Evolutionary conservation across 108 stramenopile genomes (phyloP).

Genomic region (Cyclotella atomus): DNA sequence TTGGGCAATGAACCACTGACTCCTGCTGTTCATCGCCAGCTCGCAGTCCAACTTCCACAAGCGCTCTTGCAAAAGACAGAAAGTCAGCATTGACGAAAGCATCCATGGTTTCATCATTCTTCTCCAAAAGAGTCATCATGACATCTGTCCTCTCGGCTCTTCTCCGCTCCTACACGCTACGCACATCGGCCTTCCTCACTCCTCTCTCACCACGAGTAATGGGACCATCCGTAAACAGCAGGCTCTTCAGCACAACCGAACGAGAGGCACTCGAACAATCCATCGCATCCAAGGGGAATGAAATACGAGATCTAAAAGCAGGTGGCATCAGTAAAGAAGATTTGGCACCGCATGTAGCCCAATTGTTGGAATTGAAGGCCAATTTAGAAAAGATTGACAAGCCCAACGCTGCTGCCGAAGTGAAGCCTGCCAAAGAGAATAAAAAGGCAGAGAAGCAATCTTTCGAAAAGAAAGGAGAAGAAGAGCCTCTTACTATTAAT

Average conservation of each 20-base stretch:
- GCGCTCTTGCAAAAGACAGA: too few relatives aligned
- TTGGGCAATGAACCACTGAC: too few relatives aligned
- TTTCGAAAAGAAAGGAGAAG: not conserved
- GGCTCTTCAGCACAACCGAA: slow-evolving; percentile 4
- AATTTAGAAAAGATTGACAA: not conserved
- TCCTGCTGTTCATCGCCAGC: too few relatives aligned
- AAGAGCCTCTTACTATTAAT: slow-evolving; percentile 52
- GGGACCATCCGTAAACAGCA: not conserved
- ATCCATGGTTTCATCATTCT: not conserved
- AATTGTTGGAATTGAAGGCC: slow-evolving; percentile 19
- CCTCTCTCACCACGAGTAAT: not conserved
- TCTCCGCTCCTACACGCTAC: not conserved
- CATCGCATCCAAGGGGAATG: slow-evolving; percentile 7
- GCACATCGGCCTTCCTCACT: slow-evolving; percentile 5
- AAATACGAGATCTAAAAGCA: slow-evolving; percentile 6
- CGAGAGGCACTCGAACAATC: slow-evolving; percentile 2
- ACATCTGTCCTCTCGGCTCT: slow-evolving; percentile 6
- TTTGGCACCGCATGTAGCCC: slow-evolving; percentile 12
- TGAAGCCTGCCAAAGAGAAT: slow-evolving; percentile 6
- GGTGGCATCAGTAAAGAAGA: slow-evolving; percentile 12
- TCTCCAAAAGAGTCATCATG: slow-evolving; percentile 15
- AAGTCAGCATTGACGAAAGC: not conserved
- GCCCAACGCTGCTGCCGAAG: not conserved
- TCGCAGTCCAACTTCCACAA: too few relatives aligned
- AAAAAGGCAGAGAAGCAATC: not conserved